These are phyloP conservation scores for Venturia pyrina DNA, from an alignment of 2,329 filamentous ascomycete species.

Conservation along the genomic window DNA sequence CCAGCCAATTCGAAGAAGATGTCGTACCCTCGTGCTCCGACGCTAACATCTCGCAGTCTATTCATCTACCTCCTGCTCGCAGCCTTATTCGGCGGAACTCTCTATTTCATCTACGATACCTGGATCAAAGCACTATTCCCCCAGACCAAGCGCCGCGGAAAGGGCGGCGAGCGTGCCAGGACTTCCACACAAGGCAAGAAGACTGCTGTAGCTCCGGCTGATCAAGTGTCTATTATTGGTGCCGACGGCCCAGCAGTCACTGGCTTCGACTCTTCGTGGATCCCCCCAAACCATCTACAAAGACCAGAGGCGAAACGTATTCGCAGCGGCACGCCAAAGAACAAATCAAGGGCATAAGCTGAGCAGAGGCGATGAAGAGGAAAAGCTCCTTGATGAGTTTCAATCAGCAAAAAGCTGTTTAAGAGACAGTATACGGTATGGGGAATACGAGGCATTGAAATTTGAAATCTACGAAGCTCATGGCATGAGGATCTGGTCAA, in stretches of 20 bases:
- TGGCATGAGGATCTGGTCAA: too few relatives aligned
- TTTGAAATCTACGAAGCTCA: too few relatives aligned
- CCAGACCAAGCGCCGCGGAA: conserved; percentile 55
- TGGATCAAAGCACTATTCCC: conserved; percentile 96
- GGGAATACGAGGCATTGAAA: too few relatives aligned
- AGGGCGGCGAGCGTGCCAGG: conserved; percentile 56
- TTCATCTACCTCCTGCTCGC: conserved; percentile 94
- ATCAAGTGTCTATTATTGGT: conserved; percentile 53
- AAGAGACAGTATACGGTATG: too few relatives aligned
- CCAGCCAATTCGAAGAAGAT: too few relatives aligned
- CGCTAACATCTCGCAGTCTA: conserved; percentile 48
- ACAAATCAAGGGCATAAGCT: conserved; percentile 16
- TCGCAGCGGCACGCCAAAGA: conserved; percentile 36
- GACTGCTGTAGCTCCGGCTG: conserved; percentile 49
- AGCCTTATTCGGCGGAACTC: conserved; percentile 64
- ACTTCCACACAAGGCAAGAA: conserved; percentile 52
- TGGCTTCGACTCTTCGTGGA: conserved; percentile 87
- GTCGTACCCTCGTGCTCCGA: not conserved
- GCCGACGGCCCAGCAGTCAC: conserved; percentile 61
- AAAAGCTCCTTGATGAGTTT: not conserved
- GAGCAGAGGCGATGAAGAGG: not conserved
- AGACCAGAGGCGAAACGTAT: conserved; percentile 61
- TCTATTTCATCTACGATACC: conserved; percentile 97
- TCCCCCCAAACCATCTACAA: conserved; percentile 80
- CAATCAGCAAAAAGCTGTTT: not conserved